Base-by-base conservation (phyloP, 805 yeast genomes). In the Saccharomycopsis sp. region DNA sequence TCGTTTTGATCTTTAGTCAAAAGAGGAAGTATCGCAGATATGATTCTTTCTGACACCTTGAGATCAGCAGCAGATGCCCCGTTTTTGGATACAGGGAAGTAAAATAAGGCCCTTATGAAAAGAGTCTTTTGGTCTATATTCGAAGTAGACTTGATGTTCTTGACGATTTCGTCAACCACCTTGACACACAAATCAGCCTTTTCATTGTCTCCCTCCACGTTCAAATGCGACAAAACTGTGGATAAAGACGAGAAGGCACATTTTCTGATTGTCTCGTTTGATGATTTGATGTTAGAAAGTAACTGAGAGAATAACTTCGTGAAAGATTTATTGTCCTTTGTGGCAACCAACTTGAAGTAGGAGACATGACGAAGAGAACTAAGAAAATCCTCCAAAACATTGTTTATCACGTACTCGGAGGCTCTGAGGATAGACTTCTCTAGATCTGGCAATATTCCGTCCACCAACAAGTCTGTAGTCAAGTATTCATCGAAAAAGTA, bases 1-100 rank as follows among this genome's bases (percentile, higher is more conserved):
- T 92, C 98, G 64, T 90, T 89, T 51, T 83, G 80, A 65, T 92
- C 98, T 64, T 88, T 91, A 0, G 79, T 55, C 2, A 86, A 73
- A n/a, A 83, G 71, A 1, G 85, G 75, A 1, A 77, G 62, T 40
- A 89, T 66, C 0, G 71, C 75, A 0, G 71, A 65, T 1, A 79
- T 68, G 2, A 85, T 70, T 37, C 71, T 73, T 0, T 66, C 61
- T 1, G 81, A 74, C 2, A 71, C 66, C 21, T 44, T 4, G 21
- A 44, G 21, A 44, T 44, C 21, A 12, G 8, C 21, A 2, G 64
- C 46, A 3, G 57, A 57, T 2, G 69, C 61, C 12, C 63, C 61
- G 24, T 54, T 61, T 2, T 21, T 23, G 9, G 67, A 59, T n/a
- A n/a, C n/a, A n/a, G 2, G 63, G 54, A 3, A 75, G 72, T 15